Evolutionary conservation across 768 basidiomycete species (phyloP), one percentile per base, ranked within the genome.

Genomic region (Psilocybe cubensis): DNA sequence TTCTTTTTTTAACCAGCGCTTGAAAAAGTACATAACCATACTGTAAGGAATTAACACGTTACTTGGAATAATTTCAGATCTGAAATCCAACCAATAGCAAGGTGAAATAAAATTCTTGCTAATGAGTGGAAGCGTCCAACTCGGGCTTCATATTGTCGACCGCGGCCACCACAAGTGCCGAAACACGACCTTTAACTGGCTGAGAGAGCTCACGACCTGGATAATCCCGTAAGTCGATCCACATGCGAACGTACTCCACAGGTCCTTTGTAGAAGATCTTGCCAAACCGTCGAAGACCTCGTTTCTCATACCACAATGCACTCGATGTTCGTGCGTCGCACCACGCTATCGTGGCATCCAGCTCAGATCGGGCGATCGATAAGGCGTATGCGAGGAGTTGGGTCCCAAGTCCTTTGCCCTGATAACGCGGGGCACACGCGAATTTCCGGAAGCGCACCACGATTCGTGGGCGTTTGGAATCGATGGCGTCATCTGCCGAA

Each of bases 161-260:
- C 35, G 12, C 23, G 17, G 21, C 21, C 25, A 25, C 17, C 14
- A 27, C 24, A 25, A 28, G 12, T n/a, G 7, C 27, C 11, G 23
- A 31, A 9, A 7, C 46, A 46, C 24, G 24, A 3, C 28, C 25
- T 25, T 14, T 29, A 1, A 28, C n/a, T 23, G 23, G 9, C 5
- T 14, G 42, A 14, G 33, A 35, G 42, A 44, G 42, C 28, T 27
- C 29, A 17, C 42, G 24, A 27, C 49, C 35, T 27, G 48, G 53
- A 51, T 60, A 45, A 45, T 62, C 65, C 25, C 38, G 43, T 20
- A 70, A 25, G 38, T 65, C 61, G 61, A 76, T 72, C 67, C 69
- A 74, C 85, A 87, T 85, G 49, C 81, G 75, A 60, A 82, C 70
- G 65, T 86, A 88, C 70, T 84, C 74, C 60, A 85, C 79, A 40